These are phyloP conservation scores for Kwoniella shivajii DNA, from an alignment of 1,284 basidiomycete genomes.

Conservation along the genomic window DNA sequence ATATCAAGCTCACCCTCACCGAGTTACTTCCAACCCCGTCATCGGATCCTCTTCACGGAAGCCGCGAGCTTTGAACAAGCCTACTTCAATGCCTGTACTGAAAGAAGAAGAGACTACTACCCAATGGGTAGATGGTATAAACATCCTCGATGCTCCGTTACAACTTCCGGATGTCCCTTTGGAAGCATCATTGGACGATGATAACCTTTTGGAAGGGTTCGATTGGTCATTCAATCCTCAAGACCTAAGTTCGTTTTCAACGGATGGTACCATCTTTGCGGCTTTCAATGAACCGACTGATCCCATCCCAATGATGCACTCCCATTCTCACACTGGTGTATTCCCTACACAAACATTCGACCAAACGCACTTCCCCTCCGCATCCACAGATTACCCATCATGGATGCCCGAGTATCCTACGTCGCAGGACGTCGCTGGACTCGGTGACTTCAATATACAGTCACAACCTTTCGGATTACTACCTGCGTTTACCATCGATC, in stretches of 20 bases:
- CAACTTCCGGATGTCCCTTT: not conserved
- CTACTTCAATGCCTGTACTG: slow-evolving; percentile 41
- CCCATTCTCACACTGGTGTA: slow-evolving; percentile 11
- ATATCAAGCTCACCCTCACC: slow-evolving; percentile 20
- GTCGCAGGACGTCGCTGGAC: slow-evolving; percentile 28
- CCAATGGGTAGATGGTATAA: slow-evolving; percentile 29
- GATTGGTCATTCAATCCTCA: slow-evolving; percentile 38
- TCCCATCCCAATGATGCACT: slow-evolving; percentile 9
- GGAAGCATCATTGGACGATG: slow-evolving; percentile 1
- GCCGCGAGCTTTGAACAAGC: slow-evolving; percentile 23
- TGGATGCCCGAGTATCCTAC: slow-evolving; percentile 9
- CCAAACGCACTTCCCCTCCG: not conserved
- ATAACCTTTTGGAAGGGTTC: slow-evolving; percentile 27
- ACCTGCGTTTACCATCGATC: slow-evolving; percentile 28
- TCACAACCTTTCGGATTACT: slow-evolving; percentile 2
- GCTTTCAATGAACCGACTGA: slow-evolving; percentile 20
- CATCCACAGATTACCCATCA: not conserved
- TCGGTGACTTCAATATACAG: slow-evolving; percentile 18
- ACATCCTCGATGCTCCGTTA: slow-evolving; percentile 4
- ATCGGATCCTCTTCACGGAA: slow-evolving; percentile 23
- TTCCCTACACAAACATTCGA: slow-evolving; percentile 12
- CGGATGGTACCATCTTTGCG: slow-evolving; percentile 19
- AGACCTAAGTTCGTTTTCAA: slow-evolving; percentile 19
- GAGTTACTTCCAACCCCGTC: slow-evolving; percentile 39
- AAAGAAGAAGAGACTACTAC: slow-evolving; percentile 31